Conservation (phyloP, 2,329 filamentous ascomycete genomes). For the Epichloe gansuensis region DNA sequence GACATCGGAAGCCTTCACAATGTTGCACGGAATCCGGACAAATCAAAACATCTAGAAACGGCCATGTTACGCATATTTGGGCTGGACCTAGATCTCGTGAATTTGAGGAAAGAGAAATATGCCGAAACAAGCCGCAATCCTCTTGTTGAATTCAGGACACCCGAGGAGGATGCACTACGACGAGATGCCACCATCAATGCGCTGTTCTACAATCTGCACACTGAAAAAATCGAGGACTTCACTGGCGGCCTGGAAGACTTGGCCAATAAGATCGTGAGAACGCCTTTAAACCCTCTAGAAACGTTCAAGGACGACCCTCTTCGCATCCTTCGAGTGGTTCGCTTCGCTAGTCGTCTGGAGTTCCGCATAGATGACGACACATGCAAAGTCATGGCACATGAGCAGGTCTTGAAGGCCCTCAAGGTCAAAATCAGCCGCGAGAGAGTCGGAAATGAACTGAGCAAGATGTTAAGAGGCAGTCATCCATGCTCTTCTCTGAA, state of each 20-base stretch:
- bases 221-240: conserved; percentile 70
- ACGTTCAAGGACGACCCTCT: conserved; percentile 94
- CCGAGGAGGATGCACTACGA: conserved; percentile 77
- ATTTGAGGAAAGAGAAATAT: conserved; percentile 85
- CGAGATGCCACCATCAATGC: conserved; percentile 92
- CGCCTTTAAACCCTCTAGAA: conserved; percentile 75
- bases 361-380: conserved; percentile 66
- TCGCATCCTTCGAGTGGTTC: conserved; percentile 71
- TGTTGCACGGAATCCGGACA: conserved; percentile 8
- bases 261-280: conserved; percentile 59
- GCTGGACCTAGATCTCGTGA: conserved; percentile 60
- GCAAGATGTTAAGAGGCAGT: conserved; percentile 73
- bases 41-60: conserved; percentile 10
- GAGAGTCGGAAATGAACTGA: conserved; percentile 72
- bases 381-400: conserved; percentile 61
- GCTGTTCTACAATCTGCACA: conserved; percentile 88
- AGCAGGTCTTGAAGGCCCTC: conserved; percentile 69
- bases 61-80: conserved; percentile 9
- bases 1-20: conserved; percentile 6
- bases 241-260: conserved; percentile 71
- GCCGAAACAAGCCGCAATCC: conserved; percentile 43
- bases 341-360: conserved; percentile 75
- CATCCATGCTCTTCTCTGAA: conserved; percentile 50
- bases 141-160: conserved; percentile 66
- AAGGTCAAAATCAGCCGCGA: conserved; percentile 84